A percentile compares a stretch with the other conserved stretches of the same genome.
phyloP scores from a whole-genome alignment of 345 rosid genomes.

The Lumnitzera littorea region DNA sequence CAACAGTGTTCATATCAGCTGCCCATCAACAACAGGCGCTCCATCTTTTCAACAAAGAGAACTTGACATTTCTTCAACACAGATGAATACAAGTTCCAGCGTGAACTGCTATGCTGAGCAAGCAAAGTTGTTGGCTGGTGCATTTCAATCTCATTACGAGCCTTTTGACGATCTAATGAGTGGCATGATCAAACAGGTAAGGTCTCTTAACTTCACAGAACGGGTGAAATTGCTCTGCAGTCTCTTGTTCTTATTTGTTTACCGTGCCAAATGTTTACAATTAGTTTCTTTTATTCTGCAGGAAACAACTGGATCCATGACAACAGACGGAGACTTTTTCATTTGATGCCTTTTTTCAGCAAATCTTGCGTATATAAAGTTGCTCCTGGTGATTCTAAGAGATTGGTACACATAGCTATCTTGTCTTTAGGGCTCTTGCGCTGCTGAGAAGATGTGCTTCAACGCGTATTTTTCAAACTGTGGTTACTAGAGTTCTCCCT shows the following conservation, averaged over 20 bases:
- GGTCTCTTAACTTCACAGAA: too few relatives aligned
- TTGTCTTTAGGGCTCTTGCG: too few relatives aligned
- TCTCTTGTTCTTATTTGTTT: neutral
- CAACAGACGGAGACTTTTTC: conserved; percentile 39
- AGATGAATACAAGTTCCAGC: conserved; percentile 27
- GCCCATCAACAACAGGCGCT: conserved; percentile 26
- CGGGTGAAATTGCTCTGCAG: too few relatives aligned
- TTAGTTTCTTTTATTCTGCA: conserved; percentile 15
- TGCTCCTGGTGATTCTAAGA: conserved; percentile 4
- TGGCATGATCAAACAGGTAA: conserved; percentile 59
- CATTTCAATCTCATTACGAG: conserved; percentile 34
- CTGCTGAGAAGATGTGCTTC: too few relatives aligned
- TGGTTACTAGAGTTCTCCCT: too few relatives aligned
- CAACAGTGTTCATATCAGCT: conserved; percentile 24
- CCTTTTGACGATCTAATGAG: conserved; percentile 56
- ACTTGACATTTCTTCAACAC: conserved; percentile 21
- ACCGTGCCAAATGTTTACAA: neutral
- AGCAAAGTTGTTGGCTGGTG: conserved; percentile 34
- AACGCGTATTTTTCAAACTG: too few relatives aligned
- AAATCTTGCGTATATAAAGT: conserved; percentile 31
- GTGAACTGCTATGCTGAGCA: conserved; percentile 31
- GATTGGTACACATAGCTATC: too few relatives aligned
- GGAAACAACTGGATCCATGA: conserved; percentile 27
- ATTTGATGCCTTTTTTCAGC: conserved; percentile 29
- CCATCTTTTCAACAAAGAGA: conserved; percentile 25